phyloP scores from a whole-genome alignment of 257 asterid genomes.

The Nicotiana obtusifolia region DNA sequence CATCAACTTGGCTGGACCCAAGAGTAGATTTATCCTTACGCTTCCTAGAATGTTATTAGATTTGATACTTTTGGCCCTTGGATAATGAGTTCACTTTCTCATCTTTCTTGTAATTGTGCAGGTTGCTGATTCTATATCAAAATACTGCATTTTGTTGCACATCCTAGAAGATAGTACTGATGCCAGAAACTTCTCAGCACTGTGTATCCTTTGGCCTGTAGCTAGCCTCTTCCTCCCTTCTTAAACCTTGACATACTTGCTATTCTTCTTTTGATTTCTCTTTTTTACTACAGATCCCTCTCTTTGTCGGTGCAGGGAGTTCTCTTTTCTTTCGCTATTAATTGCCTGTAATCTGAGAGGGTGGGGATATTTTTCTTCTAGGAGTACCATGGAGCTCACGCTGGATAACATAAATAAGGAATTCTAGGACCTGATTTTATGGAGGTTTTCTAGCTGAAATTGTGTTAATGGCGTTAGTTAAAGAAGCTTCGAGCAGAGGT shows the following conservation, averaged over 20 bases:
- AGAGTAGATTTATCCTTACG: constrained; percentile 39
- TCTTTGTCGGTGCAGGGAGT: not conserved
- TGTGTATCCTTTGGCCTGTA: constrained; percentile 59
- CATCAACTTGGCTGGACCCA: constrained; percentile 68
- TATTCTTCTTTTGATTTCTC: not conserved
- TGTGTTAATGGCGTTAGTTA: not conserved
- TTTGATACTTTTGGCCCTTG: not conserved
- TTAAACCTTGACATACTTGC: not conserved
- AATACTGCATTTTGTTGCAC: constrained; percentile 83
- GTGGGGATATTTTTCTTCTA: not conserved
- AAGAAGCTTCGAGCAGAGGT: not conserved
- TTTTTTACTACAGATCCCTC: not conserved
- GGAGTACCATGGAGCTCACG: not conserved
- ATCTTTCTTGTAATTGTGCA: constrained; percentile 20
- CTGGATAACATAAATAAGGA: not conserved
- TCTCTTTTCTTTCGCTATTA: not conserved
- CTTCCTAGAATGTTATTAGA: not conserved
- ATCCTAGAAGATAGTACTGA: constrained; percentile 71
- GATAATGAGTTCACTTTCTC: constrained; percentile 5
- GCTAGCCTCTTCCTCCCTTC: not conserved
- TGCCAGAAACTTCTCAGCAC: constrained; percentile 70
- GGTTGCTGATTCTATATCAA: constrained; percentile 68
- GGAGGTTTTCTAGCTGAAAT: not conserved
- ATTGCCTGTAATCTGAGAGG: not conserved
- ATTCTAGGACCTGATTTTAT: not conserved